Evolutionary conservation across 805 yeast species (phyloP).

Genomic region (Saccharomycopsis oosterbeekiorum): DNA sequence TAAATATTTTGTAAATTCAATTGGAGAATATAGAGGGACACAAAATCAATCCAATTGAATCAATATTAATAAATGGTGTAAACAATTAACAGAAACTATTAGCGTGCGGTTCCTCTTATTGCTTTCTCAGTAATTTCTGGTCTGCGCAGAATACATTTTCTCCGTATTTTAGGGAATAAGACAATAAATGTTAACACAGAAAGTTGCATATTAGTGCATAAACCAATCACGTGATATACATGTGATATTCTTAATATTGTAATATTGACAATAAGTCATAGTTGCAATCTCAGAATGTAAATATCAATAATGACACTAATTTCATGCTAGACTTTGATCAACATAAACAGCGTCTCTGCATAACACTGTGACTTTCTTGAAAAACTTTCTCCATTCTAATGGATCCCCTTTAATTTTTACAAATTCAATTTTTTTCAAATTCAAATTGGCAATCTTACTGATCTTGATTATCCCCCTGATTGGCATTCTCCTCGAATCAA

Average conservation of each 20-base stretch:
- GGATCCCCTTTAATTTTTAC: conserved; percentile 56
- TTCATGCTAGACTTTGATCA: conserved; percentile 21
- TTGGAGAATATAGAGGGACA: neutral
- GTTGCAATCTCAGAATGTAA: neutral
- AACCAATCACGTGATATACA: neutral
- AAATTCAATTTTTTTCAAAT: conserved; percentile 42
- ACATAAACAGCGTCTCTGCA: conserved; percentile 48
- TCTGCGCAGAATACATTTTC: neutral
- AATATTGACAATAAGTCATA: no score
- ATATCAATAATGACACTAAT: neutral
- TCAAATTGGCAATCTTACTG: conserved; percentile 29
- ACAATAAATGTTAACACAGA: neutral
- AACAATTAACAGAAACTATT: neutral
- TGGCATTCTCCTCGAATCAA: conserved; percentile 36
- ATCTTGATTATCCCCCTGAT: conserved; percentile 40
- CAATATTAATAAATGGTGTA: neutral
- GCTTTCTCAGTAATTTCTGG: neutral
- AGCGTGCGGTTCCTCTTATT: neutral
- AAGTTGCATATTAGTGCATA: neutral
- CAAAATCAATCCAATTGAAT: neutral
- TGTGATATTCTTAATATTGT: neutral
- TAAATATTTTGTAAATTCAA: no score
- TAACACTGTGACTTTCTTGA: conserved; percentile 45
- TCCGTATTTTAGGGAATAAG: neutral
- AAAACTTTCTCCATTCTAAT: conserved; percentile 61